Evolutionary conservation across 192 early-diverging fungal genomes (phyloP).

Genomic region (Backusella tarrabulga): DNA sequence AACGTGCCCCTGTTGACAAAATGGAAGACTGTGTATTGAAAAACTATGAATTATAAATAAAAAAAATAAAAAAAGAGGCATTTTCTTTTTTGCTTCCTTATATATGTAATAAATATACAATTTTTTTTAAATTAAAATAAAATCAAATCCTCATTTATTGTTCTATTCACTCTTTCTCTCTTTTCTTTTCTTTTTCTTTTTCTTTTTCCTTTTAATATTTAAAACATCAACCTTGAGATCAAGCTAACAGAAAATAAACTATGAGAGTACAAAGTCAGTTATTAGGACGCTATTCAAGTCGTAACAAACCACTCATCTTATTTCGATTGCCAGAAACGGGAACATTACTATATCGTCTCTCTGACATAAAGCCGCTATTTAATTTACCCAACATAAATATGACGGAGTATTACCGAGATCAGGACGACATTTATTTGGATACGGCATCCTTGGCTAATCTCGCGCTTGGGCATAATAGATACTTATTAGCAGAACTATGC

Average conservation of each 20-base stretch:
- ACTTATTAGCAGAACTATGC: slow-evolving; percentile 33
- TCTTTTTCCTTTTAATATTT: too few species aligned
- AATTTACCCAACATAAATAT: not conserved
- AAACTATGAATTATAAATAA: slow-evolving; percentile 33
- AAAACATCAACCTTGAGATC: too few species aligned
- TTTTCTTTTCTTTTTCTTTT: too few species aligned
- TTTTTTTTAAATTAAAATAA: too few species aligned
- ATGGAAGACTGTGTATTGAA: slow-evolving; percentile 52
- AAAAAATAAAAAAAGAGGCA: not conserved
- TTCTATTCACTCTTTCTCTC: too few species aligned
- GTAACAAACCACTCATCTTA: too few species aligned
- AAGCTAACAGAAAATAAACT: too few species aligned
- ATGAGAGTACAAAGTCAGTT: too few species aligned
- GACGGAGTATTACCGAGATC: not conserved
- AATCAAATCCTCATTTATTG: too few species aligned
- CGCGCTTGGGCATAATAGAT: slow-evolving; percentile 24
- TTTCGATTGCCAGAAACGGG: not conserved
- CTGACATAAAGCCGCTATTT: slow-evolving; percentile 5
- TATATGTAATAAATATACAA: not conserved
- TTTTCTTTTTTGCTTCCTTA: not conserved
- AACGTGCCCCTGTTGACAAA: slow-evolving; percentile 47
- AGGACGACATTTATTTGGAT: slow-evolving; percentile 32
- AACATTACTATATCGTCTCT: slow-evolving; percentile 2
- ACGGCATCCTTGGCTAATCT: slow-evolving; percentile 29
- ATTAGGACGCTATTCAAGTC: too few species aligned